Base-by-base conservation (phyloP, 805 yeast species). In the Dipodascus geniculatus region DNA sequence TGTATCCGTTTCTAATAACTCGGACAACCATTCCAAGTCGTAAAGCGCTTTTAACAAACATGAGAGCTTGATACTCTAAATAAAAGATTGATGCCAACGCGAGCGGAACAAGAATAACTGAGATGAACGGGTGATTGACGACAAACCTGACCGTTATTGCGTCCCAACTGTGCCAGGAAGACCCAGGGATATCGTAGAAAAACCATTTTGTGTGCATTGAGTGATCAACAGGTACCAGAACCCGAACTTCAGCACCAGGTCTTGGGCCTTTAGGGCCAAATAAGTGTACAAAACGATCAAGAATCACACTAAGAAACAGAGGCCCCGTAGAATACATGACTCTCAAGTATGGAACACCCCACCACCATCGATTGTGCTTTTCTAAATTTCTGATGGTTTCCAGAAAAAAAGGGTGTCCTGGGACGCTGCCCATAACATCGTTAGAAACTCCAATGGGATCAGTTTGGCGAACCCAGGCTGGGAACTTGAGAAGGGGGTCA, bases 301-400 rank as follows among this genome's bases (percentile, higher is more conserved):
- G 85, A 61, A 90, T 76, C 35, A 87, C 89, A 20, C 91, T 83
- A 48, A 90, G 74, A 64, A 87, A 89, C 54, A 90, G 71, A 0
- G 97, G 96, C 11, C 97, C 97, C 0, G 97, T 90, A 11, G 95
- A 82, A 63, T 80, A 85, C 96, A 90, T 87, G 66, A 90, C 87
- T 35, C 96, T 88, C 56, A 89, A 72, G 70, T 90, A 90, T 14
- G 96, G 96, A 17, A 87, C 80, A n/a, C 44, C 44, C 35, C 85
- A 69, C 85, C 95, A 88, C 67, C 85, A 83, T 60, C 77, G 75
- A 63, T 87, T 80, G 64, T 80, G 83, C 51, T 69, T 73, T 56
- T 80, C 68, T 56, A 90, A 73, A 49, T 77, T 77, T 57, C 83
- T 84, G 56, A 87, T 76, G n/a, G 77, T 85, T 63, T 82, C 82